These are phyloP conservation scores for Phaffia australis DNA, from an alignment of 768 basidiomycete species.

Conservation along the genomic window DNA sequence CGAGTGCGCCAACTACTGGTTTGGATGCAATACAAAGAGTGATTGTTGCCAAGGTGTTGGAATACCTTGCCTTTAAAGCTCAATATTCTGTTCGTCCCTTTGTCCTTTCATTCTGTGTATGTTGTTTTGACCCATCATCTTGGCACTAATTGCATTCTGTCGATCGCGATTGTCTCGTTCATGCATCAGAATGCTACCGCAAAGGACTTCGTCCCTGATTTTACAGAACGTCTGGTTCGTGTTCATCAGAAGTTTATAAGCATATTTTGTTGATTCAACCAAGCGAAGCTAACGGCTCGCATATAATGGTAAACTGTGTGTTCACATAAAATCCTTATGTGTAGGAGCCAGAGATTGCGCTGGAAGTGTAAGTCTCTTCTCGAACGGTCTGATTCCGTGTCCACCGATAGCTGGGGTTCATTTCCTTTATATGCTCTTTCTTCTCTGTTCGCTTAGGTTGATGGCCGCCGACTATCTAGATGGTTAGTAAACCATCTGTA, in stretches of 20 bases:
- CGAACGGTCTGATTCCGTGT: constrained; percentile 4
- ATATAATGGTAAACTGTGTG: too few relatives aligned
- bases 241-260: neutral
- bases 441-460: constrained; percentile 28
- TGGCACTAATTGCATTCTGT: neutral
- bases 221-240: constrained; percentile 58
- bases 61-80: constrained; percentile 77
- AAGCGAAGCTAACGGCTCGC: too few relatives aligned
- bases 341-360: constrained; percentile 60
- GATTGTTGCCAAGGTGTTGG: constrained; percentile 75
- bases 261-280: too few relatives aligned
- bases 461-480: constrained; percentile 40
- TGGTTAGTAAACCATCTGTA: constrained; percentile 24
- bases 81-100: constrained; percentile 44
- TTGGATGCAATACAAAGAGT: constrained; percentile 40
- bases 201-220: constrained; percentile 76
- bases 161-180: too few relatives aligned
- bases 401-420: neutral
- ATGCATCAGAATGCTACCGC: constrained; percentile 47
- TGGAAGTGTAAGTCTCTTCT: constrained; percentile 62
- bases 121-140: too few relatives aligned
- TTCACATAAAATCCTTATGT: neutral
- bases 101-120: too few relatives aligned
- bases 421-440: neutral
- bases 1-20: too few relatives aligned